Evolutionary conservation across 1,139 yeast species (phyloP).

Genomic region (Taphrina deformans): DNA sequence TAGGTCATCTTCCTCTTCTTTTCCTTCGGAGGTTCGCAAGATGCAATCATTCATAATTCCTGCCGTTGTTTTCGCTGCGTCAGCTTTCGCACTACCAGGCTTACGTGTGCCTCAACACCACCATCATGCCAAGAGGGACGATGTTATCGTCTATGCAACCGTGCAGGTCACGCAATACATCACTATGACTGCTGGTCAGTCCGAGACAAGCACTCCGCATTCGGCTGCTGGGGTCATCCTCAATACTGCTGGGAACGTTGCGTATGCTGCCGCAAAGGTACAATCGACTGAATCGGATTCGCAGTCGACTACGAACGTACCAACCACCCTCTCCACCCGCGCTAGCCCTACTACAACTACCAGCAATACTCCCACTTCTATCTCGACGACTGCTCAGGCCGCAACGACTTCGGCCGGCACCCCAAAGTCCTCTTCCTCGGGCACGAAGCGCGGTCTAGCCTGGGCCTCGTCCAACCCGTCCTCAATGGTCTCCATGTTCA

Average conservation of each 20-base stretch:
- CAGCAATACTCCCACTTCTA: background rate
- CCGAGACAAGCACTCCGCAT: background rate
- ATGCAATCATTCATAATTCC: background rate
- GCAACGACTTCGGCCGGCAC: conserved; percentile 14
- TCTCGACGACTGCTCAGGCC: background rate
- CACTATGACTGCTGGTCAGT: conserved; percentile 30
- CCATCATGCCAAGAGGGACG: conserved; percentile 21
- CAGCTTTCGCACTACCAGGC: conserved; percentile 10
- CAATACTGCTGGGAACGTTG: background rate
- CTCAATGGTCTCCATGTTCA: conserved; percentile 11
- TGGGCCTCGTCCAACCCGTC: conserved; percentile 20
- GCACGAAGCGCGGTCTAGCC: conserved; percentile 18
- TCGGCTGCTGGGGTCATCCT: background rate
- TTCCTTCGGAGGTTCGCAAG: background rate
- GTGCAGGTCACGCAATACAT: conserved; percentile 24
- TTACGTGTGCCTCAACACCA: conserved; percentile 1
- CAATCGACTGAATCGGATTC: too few species aligned
- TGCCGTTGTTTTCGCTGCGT: background rate
- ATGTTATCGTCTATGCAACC: conserved; percentile 16
- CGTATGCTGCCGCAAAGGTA: background rate
- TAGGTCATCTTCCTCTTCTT: background rate
- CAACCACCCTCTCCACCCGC: conserved; percentile 3
- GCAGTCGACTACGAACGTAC: background rate
- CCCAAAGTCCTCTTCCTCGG: background rate
- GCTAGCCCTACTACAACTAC: background rate